Conservation (phyloP, 2,329 filamentous ascomycete genomes). For the Trichoderma sp. region DNA sequence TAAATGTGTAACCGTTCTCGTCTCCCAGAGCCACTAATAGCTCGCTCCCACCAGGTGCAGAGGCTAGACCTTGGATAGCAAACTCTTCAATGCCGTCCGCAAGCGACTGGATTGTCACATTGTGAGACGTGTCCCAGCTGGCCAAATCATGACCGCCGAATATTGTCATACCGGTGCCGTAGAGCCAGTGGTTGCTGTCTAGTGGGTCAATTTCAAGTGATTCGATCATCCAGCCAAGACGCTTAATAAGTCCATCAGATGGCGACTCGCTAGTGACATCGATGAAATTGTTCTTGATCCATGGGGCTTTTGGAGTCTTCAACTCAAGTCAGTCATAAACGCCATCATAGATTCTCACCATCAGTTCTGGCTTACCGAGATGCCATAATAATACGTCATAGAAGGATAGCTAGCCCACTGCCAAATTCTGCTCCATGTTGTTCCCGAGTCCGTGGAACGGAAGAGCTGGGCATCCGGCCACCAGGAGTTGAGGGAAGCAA, state of each 20-base stretch:
- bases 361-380: neutral
- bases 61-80: neutral
- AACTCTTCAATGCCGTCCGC: conserved; percentile 4
- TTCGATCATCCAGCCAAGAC: conserved; percentile 12
- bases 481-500: conserved; percentile 10
- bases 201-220: conserved; percentile 8
- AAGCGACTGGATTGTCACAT: conserved; percentile 12
- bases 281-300: conserved; percentile 14
- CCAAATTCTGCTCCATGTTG: conserved; percentile 4
- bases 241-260: conserved; percentile 1
- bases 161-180: conserved; percentile 10
- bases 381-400: conserved; percentile 7
- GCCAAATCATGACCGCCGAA: conserved; percentile 1
- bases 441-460: conserved; percentile 3
- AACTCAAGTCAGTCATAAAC: neutral
- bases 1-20: conserved; percentile 3
- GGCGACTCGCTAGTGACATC: conserved; percentile 2
- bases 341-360: neutral
- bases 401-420: conserved; percentile 9
- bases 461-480: conserved; percentile 11
- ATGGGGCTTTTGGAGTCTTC: conserved; percentile 1
- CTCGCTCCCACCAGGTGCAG: conserved; percentile 2
- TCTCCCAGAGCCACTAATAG: neutral
- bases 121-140: neutral
- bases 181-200: conserved; percentile 11